A percentile compares a stretch with the other conserved stretches of the same genome.
These are phyloP conservation scores for Caryopteris hybrid DNA, from an alignment of 305 asterid species.

Conservation along the genomic window DNA sequence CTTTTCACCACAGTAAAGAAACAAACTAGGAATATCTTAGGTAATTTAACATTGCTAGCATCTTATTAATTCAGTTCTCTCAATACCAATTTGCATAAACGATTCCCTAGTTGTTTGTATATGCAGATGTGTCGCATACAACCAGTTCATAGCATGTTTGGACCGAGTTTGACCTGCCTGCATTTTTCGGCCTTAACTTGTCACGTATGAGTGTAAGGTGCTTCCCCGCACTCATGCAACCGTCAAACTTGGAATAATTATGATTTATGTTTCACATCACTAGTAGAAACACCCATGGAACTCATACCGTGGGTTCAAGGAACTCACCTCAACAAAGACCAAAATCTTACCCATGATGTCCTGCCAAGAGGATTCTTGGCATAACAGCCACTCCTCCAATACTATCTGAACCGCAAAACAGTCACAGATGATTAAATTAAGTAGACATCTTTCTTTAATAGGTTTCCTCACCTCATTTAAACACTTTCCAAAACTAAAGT, in stretches of 20 bases:
- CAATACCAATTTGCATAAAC: not conserved
- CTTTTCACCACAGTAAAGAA: slow-evolving; percentile 1
- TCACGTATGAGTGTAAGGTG: no score
- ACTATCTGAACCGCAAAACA: slow-evolving; percentile 48
- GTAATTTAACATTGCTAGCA: not conserved
- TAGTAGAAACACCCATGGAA: not conserved
- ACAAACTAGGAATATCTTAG: not conserved
- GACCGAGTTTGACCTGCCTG: no score
- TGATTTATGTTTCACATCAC: not conserved
- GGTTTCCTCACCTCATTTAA: not conserved
- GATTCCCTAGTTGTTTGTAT: not conserved
- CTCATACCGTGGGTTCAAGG: no score
- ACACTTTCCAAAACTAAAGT: not conserved
- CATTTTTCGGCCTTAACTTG: no score
- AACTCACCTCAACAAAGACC: not conserved
- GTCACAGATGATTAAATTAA: not conserved
- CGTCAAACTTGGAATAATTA: no score
- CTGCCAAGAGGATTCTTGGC: slow-evolving; percentile 88
- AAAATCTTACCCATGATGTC: slow-evolving; percentile 84
- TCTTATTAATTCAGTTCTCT: not conserved
- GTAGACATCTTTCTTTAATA: not conserved
- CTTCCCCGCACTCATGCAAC: not conserved
- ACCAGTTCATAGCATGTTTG: no score
- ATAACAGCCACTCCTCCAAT: slow-evolving; percentile 82
- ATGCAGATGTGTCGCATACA: not conserved